Evolutionary conservation across 2,329 filamentous ascomycete genomes (phyloP), one percentile per base, ranked within the genome.

Genomic region (Paecilomyces dactylethromorphus): DNA sequence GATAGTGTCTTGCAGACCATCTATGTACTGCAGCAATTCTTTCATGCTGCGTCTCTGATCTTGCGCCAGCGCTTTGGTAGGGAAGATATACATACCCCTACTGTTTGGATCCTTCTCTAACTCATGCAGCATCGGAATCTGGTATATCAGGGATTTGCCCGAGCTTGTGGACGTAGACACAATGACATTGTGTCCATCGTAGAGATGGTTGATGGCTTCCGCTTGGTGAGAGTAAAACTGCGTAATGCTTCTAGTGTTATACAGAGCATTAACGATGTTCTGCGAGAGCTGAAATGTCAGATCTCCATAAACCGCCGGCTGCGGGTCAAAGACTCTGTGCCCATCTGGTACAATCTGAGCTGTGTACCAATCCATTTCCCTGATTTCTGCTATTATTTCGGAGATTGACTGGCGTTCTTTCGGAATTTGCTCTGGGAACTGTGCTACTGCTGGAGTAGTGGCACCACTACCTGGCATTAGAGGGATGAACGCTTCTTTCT

Each of bases 131-230:
- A 99, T 91, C 0, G 94, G 94, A 15, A 99, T 83, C 69, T 99
- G 94, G 69, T 97, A 99, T 61, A 99, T 97, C n/a, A 99, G 78
- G 5, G 92, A 97, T 74, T 99, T 99, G 11, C 94, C 94, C 0
- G 94, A 99, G 69, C 91, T 96, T 0, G 94, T 99, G 0, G 93
- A 96, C 0, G 94, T 99, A 1, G 92, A 88, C 1, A 99, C 88
- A 56, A 99, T 93, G 13, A 97, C 91, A 71, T 97, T 87, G 39
- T 88, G 84, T 0, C 92, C 93, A 2, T 88, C 84, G 58, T 93
- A 82, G 1, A 99, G 79, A 60, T 88, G 85, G 69, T 99, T 99
- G 66, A 99, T 91, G 0, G 94, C 94, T 75, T 96, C 90, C 0
- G 92, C 87, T 74, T 99, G 94, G 72, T 99, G 94, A 0, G 90